phyloP scores from a whole-genome alignment of 169 alveolate genomes.

The Plasmodium reichenowi region DNA sequence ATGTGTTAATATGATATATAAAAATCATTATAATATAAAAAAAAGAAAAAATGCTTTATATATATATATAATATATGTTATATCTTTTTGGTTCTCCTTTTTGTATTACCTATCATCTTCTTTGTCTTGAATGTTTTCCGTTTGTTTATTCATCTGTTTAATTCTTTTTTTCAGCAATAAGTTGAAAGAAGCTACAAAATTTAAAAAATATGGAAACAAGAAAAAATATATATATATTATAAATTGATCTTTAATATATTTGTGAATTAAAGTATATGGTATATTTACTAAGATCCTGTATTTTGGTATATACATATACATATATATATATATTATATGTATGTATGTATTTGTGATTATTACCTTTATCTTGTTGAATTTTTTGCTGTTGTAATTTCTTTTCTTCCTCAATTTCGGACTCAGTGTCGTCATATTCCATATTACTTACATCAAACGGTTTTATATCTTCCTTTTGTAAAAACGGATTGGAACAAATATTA shows the following conservation, averaged over 20 bases:
- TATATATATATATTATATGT: neutral
- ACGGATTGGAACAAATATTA: neutral
- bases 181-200: slow-evolving; percentile 7
- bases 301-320: neutral
- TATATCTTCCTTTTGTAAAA: slow-evolving; percentile 15
- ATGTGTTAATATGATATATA: neutral
- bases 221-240: neutral
- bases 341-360: neutral
- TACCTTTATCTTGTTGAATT: neutral
- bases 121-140: neutral
- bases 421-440: neutral
- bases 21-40: neutral
- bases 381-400: neutral
- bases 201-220: neutral
- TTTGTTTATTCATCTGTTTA: slow-evolving; percentile 16
- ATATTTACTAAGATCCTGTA: too few species aligned
- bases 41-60: neutral
- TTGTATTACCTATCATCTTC: slow-evolving; percentile 11
- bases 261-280: too few species aligned
- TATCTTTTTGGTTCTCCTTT: neutral
- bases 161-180: slow-evolving; percentile 42
- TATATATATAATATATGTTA: neutral
- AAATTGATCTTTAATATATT: neutral
- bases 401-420: neutral
- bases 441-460: slow-evolving; percentile 10